Evolutionary conservation across 1,284 basidiomycete species (phyloP).

Genomic region (Ustilago sp.): DNA sequence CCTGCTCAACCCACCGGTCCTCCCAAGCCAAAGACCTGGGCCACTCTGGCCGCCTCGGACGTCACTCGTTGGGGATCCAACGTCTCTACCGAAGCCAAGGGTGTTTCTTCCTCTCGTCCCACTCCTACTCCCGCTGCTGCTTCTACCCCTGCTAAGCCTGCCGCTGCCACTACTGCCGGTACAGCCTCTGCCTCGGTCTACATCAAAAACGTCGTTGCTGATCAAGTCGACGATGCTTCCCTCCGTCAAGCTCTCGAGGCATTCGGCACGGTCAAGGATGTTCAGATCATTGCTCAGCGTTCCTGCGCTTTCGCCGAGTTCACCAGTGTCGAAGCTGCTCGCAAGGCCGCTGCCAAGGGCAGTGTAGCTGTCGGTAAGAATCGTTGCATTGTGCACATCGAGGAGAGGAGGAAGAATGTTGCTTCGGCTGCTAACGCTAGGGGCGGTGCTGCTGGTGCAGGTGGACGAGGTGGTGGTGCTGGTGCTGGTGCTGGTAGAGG

Average conservation of each 20-base stretch:
- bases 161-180: slow-evolving; percentile 6
- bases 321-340: slow-evolving; percentile 80
- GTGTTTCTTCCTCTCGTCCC: slow-evolving; percentile 52
- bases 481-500: slow-evolving; percentile 5
- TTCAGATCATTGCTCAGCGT: slow-evolving; percentile 87
- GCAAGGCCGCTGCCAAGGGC: slow-evolving; percentile 86
- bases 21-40: slow-evolving; percentile 68
- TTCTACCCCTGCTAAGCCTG: slow-evolving; percentile 26
- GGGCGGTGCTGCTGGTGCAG: slow-evolving; percentile 28
- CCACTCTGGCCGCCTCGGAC: slow-evolving; percentile 65
- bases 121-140: slow-evolving; percentile 62
- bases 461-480: slow-evolving; percentile 13
- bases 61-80: slow-evolving; percentile 64
- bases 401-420: slow-evolving; percentile 89
- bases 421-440: slow-evolving; percentile 68
- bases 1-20: slow-evolving; percentile 61
- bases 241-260: slow-evolving; percentile 76
- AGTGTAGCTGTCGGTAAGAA: slow-evolving; percentile 80
- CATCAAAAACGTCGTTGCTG: slow-evolving; percentile 77
- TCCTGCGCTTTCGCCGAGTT: slow-evolving; percentile 97
- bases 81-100: slow-evolving; percentile 57
- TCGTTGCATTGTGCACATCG: slow-evolving; percentile 78
- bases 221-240: slow-evolving; percentile 77
- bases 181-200: slow-evolving; percentile 56
- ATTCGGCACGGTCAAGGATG: slow-evolving; percentile 87